Evolutionary conservation across 176 grass and related monocot genomes (phyloP).

Genomic region (Puccinellia tenuiflora): DNA sequence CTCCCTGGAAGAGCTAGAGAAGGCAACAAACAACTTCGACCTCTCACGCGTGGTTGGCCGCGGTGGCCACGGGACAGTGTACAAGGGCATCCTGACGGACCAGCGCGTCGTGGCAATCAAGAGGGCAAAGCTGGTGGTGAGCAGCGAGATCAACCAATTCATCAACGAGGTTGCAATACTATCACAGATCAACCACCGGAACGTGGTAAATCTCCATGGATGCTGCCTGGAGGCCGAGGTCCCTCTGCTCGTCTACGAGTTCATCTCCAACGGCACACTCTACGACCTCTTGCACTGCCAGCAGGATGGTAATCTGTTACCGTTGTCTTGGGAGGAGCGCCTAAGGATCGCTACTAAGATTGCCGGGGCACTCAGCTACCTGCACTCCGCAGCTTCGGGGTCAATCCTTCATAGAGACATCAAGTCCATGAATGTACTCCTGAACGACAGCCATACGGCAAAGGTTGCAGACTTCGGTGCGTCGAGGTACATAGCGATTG

Average conservation of each 20-base stretch:
- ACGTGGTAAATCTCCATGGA: conserved; percentile 28
- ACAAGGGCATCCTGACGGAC: conserved; percentile 25
- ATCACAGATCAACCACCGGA: conserved; percentile 23
- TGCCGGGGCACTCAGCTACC: not conserved
- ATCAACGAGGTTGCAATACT: conserved; percentile 30
- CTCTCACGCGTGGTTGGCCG: not conserved
- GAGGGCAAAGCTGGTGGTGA: not conserved
- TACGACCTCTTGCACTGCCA: not conserved
- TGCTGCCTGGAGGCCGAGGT: conserved; percentile 23
- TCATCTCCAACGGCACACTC: conserved; percentile 21
- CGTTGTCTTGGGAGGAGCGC: not conserved
- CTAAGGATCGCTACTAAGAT: conserved; percentile 12
- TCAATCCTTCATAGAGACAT: conserved; percentile 24
- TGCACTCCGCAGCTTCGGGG: conserved; percentile 21
- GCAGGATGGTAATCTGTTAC: not conserved
- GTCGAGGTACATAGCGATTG: not conserved
- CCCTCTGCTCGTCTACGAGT: conserved; percentile 18
- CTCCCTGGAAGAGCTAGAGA: conserved; percentile 22
- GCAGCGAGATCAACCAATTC: conserved; percentile 1
- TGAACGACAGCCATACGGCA: not conserved
- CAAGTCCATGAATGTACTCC: conserved; percentile 32
- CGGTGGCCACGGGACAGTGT: conserved; percentile 8
- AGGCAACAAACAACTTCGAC: conserved; percentile 26
- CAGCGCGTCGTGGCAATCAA: conserved; percentile 26
- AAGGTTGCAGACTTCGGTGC: conserved; percentile 27